These are phyloP conservation scores for Hortaea werneckii DNA, from an alignment of 2,329 filamentous ascomycete genomes.

Conservation along the genomic window DNA sequence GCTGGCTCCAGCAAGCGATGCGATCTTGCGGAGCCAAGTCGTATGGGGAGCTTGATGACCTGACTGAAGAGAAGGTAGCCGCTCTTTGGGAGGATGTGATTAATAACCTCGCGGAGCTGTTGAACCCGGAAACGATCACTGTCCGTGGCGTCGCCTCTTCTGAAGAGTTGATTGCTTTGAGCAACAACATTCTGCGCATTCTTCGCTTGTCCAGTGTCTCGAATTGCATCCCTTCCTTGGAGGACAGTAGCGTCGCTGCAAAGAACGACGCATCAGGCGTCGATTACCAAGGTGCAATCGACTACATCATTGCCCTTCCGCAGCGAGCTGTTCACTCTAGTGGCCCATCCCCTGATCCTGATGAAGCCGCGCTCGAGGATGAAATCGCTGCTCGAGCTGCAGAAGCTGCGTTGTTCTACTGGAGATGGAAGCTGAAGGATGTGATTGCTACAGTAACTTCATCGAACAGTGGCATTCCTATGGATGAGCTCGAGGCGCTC, in stretches of 20 bases:
- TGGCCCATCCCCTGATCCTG: slow-evolving; percentile 50
- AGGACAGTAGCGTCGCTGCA: slow-evolving; percentile 42
- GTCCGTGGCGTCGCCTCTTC: slow-evolving; percentile 55
- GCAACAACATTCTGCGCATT: slow-evolving; percentile 24
- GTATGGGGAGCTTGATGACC: slow-evolving; percentile 80
- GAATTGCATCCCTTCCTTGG: slow-evolving; percentile 66
- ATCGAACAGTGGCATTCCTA: slow-evolving; percentile 43
- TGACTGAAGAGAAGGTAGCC: slow-evolving; percentile 69
- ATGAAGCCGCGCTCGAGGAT: slow-evolving; percentile 67
- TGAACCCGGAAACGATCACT: slow-evolving; percentile 59
- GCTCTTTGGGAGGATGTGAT: slow-evolving; percentile 78
- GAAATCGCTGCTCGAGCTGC: slow-evolving; percentile 67
- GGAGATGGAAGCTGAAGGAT: slow-evolving; percentile 64
- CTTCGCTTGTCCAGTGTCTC: slow-evolving; percentile 33
- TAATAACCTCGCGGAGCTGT: slow-evolving; percentile 59
- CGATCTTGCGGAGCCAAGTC: slow-evolving; percentile 75
- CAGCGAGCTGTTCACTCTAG: slow-evolving; percentile 56
- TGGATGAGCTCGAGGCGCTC: slow-evolving; percentile 49
- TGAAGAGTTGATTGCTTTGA: slow-evolving; percentile 26
- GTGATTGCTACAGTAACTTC: slow-evolving; percentile 40
- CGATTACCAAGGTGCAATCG: slow-evolving; percentile 40
- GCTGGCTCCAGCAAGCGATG: slow-evolving; percentile 69
- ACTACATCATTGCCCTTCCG: slow-evolving; percentile 62
- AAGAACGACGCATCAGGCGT: slow-evolving; percentile 9
- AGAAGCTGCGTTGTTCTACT: slow-evolving; percentile 72